A percentile compares a stretch with the other conserved stretches of the same genome.
These are phyloP conservation scores for Botryosphaeria agaves DNA, from an alignment of 2,329 filamentous ascomycete genomes.

Conservation along the genomic window DNA sequence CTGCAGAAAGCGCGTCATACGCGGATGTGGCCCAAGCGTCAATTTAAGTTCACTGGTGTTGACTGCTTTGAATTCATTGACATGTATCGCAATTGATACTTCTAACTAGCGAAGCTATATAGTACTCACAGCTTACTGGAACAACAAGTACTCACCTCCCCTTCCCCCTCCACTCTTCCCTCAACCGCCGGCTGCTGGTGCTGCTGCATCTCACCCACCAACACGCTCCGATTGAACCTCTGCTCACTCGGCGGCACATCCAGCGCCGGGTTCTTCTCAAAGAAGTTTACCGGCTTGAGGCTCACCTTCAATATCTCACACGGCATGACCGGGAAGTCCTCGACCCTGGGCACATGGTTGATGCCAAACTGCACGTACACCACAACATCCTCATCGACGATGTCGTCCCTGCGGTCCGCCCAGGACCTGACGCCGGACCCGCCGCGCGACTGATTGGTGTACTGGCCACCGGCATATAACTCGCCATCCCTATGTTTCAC, in stretches of 20 bases:
- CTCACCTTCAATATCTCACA: constrained; percentile 39
- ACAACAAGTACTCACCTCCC: constrained; percentile 22
- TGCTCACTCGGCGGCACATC: constrained; percentile 38
- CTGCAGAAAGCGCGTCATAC: too few species aligned
- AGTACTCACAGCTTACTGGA: constrained; percentile 14
- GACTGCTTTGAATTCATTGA: too few species aligned
- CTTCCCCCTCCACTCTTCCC: constrained; percentile 16
- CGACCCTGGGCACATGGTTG: constrained; percentile 36
- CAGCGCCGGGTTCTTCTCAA: constrained; percentile 38
- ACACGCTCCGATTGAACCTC: constrained; percentile 24
- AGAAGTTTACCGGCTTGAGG: constrained; percentile 42
- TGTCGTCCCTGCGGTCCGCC: constrained; percentile 33
- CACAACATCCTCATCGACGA: constrained; percentile 39
- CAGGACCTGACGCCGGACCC: constrained; percentile 29
- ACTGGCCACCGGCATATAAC: constrained; percentile 41
- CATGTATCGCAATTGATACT: too few species aligned
- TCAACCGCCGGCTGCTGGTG: constrained; percentile 17
- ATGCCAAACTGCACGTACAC: constrained; percentile 40
- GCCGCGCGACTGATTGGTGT: constrained; percentile 41
- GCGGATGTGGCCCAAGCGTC: too few species aligned
- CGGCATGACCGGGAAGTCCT: constrained; percentile 44
- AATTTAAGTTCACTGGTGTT: too few species aligned
- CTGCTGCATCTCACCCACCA: constrained; percentile 9
- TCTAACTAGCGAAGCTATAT: too few species aligned
- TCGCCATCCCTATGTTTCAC: constrained; percentile 39